These are phyloP conservation scores for Tetracladium setigerum DNA, from an alignment of 495 filamentous ascomycete species.

Conservation along the genomic window DNA sequence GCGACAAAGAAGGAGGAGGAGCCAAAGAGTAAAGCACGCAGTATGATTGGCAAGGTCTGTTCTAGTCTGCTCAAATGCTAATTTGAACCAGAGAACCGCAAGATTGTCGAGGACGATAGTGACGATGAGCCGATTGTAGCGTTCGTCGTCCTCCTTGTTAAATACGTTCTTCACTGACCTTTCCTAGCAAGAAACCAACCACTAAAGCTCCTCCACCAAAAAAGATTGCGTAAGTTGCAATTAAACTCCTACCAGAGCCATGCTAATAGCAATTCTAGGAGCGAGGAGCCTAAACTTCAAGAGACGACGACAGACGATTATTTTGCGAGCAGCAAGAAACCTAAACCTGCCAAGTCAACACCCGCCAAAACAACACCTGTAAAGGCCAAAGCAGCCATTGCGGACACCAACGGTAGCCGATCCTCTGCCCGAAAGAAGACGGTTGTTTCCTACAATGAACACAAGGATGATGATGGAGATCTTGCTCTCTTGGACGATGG, in stretches of 20 bases:
- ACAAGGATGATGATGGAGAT: slow-evolving; percentile 34
- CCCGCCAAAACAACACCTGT: slow-evolving; percentile 23
- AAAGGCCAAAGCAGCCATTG: slow-evolving; percentile 18
- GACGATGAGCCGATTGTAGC: slow-evolving; percentile 46
- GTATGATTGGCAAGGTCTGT: slow-evolving; percentile 18
- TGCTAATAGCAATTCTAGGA: slow-evolving; percentile 13
- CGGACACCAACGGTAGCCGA: slow-evolving; percentile 22
- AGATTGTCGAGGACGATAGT: slow-evolving; percentile 70
- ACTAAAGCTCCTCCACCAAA: slow-evolving; percentile 37
- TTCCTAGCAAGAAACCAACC: slow-evolving; percentile 22
- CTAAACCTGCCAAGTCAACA: slow-evolving; percentile 21
- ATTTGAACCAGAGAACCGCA: slow-evolving; percentile 45
- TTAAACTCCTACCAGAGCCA: too few relatives aligned
- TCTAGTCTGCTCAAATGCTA: neutral
- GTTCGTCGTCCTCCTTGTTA: slow-evolving; percentile 3
- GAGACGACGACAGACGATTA: slow-evolving; percentile 52
- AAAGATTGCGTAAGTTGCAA: slow-evolving; percentile 25
- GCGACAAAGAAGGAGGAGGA: slow-evolving; percentile 36
- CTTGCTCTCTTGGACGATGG: slow-evolving; percentile 48
- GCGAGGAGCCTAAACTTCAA: slow-evolving; percentile 40
- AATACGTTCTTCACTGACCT: slow-evolving; percentile 1
- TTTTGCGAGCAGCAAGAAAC: slow-evolving; percentile 52
- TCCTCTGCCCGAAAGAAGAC: slow-evolving; percentile 24
- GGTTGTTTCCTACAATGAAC: slow-evolving; percentile 25
- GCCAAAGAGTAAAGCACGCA: slow-evolving; percentile 35